phyloP scores from a whole-genome alignment of 2,329 filamentous ascomycete genomes.

The Verticillium isaacii region DNA sequence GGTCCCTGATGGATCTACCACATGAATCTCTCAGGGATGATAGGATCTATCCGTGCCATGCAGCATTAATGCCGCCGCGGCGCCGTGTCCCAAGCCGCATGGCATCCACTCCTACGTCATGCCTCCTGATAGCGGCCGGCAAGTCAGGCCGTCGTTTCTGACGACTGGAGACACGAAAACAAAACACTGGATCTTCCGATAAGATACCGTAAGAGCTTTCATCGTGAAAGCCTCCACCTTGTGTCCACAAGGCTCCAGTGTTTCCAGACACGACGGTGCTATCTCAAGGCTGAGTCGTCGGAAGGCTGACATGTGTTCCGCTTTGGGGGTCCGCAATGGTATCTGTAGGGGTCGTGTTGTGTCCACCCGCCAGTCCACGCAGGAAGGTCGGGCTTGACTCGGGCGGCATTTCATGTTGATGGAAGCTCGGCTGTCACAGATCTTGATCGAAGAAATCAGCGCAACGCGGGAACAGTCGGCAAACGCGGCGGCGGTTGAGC shows the following conservation, averaged over 20 bases:
- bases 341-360: background rate
- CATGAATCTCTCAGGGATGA: background rate
- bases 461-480: background rate
- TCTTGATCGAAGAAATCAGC: background rate
- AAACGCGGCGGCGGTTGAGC: background rate
- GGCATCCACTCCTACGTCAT: background rate
- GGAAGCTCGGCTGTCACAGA: background rate
- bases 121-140: background rate
- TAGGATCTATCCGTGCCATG: background rate
- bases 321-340: background rate
- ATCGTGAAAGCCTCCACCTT: conserved; percentile 19
- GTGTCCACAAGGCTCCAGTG: conserved; percentile 1
- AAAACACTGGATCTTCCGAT: conserved; percentile 20
- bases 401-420: background rate
- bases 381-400: background rate
- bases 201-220: conserved; percentile 24
- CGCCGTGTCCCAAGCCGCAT: background rate
- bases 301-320: background rate
- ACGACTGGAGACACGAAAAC: conserved; percentile 19
- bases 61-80: background rate
- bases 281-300: background rate
- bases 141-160: background rate
- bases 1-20: background rate
- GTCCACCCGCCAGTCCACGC: background rate
- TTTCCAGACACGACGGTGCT: background rate